These are phyloP conservation scores for Prunus yedoensis DNA, from an alignment of 331 rosid species.

Conservation along the genomic window DNA sequence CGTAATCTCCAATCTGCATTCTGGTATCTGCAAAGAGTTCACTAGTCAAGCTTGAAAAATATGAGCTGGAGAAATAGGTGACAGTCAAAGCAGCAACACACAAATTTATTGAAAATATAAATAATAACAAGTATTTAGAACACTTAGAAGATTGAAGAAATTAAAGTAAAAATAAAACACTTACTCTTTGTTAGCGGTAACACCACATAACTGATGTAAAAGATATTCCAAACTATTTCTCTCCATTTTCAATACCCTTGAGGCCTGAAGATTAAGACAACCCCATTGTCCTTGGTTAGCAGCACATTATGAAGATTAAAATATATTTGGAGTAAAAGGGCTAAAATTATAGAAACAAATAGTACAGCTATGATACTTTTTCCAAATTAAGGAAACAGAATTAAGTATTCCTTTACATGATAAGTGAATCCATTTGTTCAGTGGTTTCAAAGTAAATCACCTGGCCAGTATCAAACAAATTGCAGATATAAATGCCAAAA, in stretches of 20 bases:
- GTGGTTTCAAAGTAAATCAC: too few species aligned
- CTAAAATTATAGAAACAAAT: background rate
- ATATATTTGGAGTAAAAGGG: slow-evolving; percentile 5
- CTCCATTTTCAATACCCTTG: slow-evolving; percentile 81
- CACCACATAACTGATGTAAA: slow-evolving; percentile 71
- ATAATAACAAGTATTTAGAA: background rate
- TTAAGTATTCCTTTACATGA: background rate
- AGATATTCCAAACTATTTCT: slow-evolving; percentile 85
- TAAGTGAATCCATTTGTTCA: too few species aligned
- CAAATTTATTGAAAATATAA: background rate
- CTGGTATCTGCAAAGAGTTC: slow-evolving; percentile 80
- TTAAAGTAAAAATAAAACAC: slow-evolving; percentile 2
- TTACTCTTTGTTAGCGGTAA: slow-evolving; percentile 92
- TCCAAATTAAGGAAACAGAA: background rate
- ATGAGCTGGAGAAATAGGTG: slow-evolving; percentile 14
- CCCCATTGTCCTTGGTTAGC: background rate
- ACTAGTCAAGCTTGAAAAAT: slow-evolving; percentile 36
- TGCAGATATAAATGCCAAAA: too few species aligned
- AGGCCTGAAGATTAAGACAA: slow-evolving; percentile 57
- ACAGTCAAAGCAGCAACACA: slow-evolving; percentile 18
- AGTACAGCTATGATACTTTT: background rate
- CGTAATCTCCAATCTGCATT: slow-evolving; percentile 98
- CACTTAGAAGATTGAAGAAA: slow-evolving; percentile 1
- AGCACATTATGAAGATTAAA: slow-evolving; percentile 1
- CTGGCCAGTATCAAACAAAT: too few species aligned